Base-by-base conservation (phyloP, 2,329 filamentous ascomycete species). In the Stagonosporopsis chrysanthemi region DNA sequence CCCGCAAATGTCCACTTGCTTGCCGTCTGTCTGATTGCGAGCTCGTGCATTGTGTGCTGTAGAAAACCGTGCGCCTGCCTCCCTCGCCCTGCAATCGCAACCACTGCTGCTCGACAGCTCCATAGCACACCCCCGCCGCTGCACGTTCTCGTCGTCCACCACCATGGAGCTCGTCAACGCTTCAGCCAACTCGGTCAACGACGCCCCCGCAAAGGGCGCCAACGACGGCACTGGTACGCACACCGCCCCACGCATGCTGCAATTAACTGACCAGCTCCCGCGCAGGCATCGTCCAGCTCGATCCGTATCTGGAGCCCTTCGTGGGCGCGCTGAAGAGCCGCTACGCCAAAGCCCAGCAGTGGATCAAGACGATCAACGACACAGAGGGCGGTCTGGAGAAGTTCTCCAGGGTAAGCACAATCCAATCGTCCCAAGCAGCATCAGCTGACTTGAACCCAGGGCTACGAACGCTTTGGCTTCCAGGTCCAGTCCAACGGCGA, bases 261-360 rank as follows among this genome's bases (percentile, higher is more conserved):
- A 63, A 57, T 62, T 52, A 43, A 59, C 64, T 70, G 44, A 66
- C 70, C 71, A 29, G 54, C 72, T 52, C 35, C n/a, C 39, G 7
- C 36, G 5, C 73, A 96, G 95, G 94, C 67, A 92, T 97, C 49
- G 79, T 96, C 64, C 81, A 90, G 75, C 84, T 98, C 57, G 95
- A 99, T 74, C 92, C 93, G 42, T 98, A 89, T 86, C 87, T 99
- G 51, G 85, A 86, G 49, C 94, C 95, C 4, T 97, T 96, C 82
- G 85, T 87, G 69, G 91, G 89, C 52, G 81, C 88, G 29, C 82
- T 99, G 63, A 88, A 86, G 76, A 84, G 86, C 59, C 87, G 95
- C 72, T 97, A 89, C 77, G 79, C 84, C 56, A 91, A 90, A 73
- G 87, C 93, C 11, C 88, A 96, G 68, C 82, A 90, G 56, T 98